Base-by-base conservation (phyloP, 1,284 basidiomycete species). In the Rhodotorula mucilaginosa region DNA sequence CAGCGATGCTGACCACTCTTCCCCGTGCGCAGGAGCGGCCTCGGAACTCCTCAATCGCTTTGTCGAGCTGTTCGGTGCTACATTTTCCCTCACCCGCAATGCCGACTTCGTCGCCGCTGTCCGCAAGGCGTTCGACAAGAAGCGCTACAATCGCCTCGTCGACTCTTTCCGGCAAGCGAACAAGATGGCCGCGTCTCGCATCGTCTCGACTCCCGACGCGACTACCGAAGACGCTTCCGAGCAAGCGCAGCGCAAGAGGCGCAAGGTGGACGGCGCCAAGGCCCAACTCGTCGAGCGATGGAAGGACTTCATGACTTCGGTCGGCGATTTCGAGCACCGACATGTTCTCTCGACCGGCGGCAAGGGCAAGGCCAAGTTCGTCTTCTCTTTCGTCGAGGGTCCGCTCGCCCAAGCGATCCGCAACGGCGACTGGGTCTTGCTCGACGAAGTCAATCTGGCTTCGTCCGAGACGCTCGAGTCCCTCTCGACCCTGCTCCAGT, bases 361-460 rank as follows among this genome's bases (percentile, higher is more conserved):
- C 44, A 72, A 72, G 64, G 89, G 89, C 71, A 89, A 90, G 79
- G 88, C 90, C 64, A 94, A 91, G 80, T 91, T 95, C 78, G 90
- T 93, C 0, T 99, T 99, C 79, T 89, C 89, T 8, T 99, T 98
- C 78, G 89, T 98, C 4, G 97, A 99, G 80, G 97, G 97, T 0
- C 96, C 97, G 15, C 83, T 99, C 19, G 89, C 98, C n/a, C 91
- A 90, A 78, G 97, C 97, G 0, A 82, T 99, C 70, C 87, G 90
- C 58, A 86, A 87, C 54, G 97, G 97, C 13, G 88, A 96, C 80
- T 99, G 97, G 97, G 87, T 99, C 52, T 83, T 99, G 31, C 87
- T 99, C 7, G 97, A 99, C 78, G 97, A 99, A 82, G 89, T 99
- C 81, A 99, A 99, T 80, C 84, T 99, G 31, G 95, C 96, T 1